A percentile compares a stretch with the other conserved stretches of the same genome.
Evolutionary conservation across 495 filamentous ascomycete genomes (phyloP).

Genomic region (Hypoxylon perforatum): DNA sequence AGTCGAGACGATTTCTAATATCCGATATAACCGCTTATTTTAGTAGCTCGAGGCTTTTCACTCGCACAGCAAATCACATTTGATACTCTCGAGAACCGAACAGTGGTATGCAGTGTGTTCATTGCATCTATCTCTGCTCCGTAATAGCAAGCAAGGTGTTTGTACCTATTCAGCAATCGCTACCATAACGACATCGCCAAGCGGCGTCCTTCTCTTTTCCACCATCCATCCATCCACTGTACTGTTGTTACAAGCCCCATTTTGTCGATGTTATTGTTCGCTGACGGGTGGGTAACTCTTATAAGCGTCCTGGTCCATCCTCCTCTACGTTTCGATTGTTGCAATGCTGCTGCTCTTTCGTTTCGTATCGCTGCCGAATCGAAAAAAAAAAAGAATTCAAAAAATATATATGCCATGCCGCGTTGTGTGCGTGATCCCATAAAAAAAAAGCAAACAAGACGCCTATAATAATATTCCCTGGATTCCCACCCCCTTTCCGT

Average conservation of each 20-base stretch:
- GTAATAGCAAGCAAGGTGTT: conserved; percentile 24
- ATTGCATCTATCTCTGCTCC: conserved; percentile 30
- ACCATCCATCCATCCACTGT: conserved; percentile 1
- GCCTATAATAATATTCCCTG: conserved; percentile 29
- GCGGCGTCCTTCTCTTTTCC: not conserved
- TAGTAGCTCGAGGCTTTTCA: too few species aligned
- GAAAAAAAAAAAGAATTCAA: not conserved
- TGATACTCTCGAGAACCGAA: not conserved
- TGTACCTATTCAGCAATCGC: conserved; percentile 25
- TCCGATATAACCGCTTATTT: too few species aligned
- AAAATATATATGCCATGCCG: conserved; percentile 32
- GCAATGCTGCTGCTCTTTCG: too few species aligned
- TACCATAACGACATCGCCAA: conserved; percentile 22
- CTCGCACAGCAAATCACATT: not conserved
- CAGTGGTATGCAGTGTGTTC: conserved; percentile 11
- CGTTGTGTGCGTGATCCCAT: conserved; percentile 16
- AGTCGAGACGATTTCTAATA: too few species aligned
- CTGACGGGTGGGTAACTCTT: conserved; percentile 12
- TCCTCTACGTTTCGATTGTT: conserved; percentile 22
- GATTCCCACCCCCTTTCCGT: not conserved
- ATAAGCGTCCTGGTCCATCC: conserved; percentile 14
- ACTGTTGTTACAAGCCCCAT: conserved; percentile 31
- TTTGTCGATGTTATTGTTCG: conserved; percentile 6
- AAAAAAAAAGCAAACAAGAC: conserved; percentile 23
- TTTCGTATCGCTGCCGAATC: conserved; percentile 16